Evolutionary conservation across 352 stramenopile genomes (phyloP).

Genomic region (Pythium brachiatum): DNA sequence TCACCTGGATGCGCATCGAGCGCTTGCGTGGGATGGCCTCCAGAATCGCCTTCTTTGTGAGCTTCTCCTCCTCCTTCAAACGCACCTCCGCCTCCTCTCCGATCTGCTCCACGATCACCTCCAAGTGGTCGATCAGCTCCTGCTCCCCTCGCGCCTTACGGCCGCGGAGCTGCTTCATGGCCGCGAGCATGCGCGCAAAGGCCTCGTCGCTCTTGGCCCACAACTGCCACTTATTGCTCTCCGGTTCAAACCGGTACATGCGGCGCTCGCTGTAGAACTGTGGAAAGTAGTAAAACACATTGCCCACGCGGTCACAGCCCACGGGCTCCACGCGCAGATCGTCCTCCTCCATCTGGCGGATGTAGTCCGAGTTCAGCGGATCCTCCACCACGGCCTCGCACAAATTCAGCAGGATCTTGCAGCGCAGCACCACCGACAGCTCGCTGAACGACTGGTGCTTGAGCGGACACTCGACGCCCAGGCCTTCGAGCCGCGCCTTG

Average conservation of each 20-base stretch:
- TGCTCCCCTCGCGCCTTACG: conserved; percentile 71
- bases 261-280: conserved; percentile 86
- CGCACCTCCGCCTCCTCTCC: conserved; percentile 52
- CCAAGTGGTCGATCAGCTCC: conserved; percentile 71
- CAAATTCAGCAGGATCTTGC: conserved; percentile 80
- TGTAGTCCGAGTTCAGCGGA: conserved; percentile 72
- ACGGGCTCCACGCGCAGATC: conserved; percentile 76
- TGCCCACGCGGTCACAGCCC: conserved; percentile 68
- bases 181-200: conserved; percentile 53
- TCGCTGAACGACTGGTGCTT: conserved; percentile 78
- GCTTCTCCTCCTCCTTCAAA: conserved; percentile 65
- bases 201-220: conserved; percentile 77
- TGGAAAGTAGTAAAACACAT: conserved; percentile 82
- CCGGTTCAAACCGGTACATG: conserved; percentile 57
- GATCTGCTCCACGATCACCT: conserved; percentile 81
- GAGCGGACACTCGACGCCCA: conserved; percentile 32
- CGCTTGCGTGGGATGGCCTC: conserved; percentile 83
- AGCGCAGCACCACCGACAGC: conserved; percentile 64
- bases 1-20: conserved; percentile 79
- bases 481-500: conserved; percentile 31
- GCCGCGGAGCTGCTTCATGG: conserved; percentile 55
- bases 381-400: conserved; percentile 83
- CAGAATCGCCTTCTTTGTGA: conserved; percentile 71
- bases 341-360: conserved; percentile 86
- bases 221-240: conserved; percentile 57